Base-by-base conservation (phyloP, 78 protist species). In the Dictyostelium intermedium region DNA sequence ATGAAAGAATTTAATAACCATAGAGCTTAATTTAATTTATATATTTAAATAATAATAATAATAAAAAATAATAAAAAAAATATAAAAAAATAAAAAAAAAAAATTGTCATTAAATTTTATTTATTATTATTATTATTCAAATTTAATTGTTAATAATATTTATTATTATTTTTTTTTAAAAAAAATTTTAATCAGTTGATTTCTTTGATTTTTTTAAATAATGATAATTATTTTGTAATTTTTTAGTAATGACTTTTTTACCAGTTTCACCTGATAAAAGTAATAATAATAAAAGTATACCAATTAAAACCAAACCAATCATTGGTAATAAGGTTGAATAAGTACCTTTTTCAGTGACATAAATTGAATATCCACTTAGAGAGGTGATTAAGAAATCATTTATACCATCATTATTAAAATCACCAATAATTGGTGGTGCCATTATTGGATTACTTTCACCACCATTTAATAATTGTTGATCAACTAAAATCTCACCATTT, bases 391-490 rank as follows among this genome's bases (percentile, higher is more conserved):
- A 41, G 56, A 92, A 14, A 74, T 92, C 96, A 73, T 84, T 92
- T 13, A 69, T 47, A 45, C 96, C 96, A 78, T 92, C 96, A 23
- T 92, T 83, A 77, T 92, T 92, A 20, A 92, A 53, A 78, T 92
- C 96, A 3, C 70, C 96, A 35, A 92, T 41, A 1, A 92, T 56
- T 3, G 96, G 96, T 73, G 91, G 91, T n/a, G 84, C 96, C 83
- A 78, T 66, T 11, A 82, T 39, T 56, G 86, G 86, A 35, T 82
- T 60, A 10, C 18, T 23, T 41, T 78, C 45, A 11, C 43, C 25
- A 14, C 13, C 72, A 27, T 20, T 79, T 16, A 47, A 25, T n/a
- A 20, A 2, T 53, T 35, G 18, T 23, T 81, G 56, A 37, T 30
- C 69, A 45, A 92, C 66, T 5, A 73, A 14, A 37, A 80, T 35